Evolutionary conservation across 805 yeast genomes (phyloP), one percentile per base, ranked within the genome.

Genomic region (Ogataea thermomethanolica): DNA sequence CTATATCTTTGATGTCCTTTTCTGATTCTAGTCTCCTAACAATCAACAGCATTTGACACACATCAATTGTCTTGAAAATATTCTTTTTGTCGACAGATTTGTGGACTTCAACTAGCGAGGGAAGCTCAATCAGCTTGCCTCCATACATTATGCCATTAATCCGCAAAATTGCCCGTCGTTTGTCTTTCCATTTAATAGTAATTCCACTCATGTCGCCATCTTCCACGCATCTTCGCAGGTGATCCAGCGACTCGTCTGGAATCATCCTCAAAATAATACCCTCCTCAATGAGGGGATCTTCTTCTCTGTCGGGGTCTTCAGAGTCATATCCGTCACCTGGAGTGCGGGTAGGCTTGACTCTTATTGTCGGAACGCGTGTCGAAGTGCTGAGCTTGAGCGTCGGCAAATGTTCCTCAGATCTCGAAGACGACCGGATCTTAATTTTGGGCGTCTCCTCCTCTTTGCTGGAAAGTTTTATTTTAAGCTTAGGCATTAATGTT

Each of bases 301-400:
- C 96, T 58, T 93, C 99, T 20, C 87, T 69, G 50, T 91, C 98
- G 0, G 96, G 95, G 13, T 95, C 97, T 54, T 91, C 98, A 2
- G 95, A 84, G 57, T 91, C 99, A 61, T 91, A 91, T 1, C 98
- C 98, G 53, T 91, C 96, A 4, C 96, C 96, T 0, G 95, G 93
- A 3, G 82, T 71, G 51, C 95, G 69, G 0, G 77, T 71, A 1
- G 81, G 81, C 46, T 75, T 77, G 27, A 77, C 69, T 46, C 78
- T 60, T 21, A 76, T 73, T 24, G 71, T 65, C 3, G 79, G 78
- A 3, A 70, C 62, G 21, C 46, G 49, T 17, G 44, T 48, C 5
- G 53, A 27, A 3, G 81, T 69, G 26, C 76, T 59, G 7, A 79
- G 73, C 26, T 48, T 53, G 20, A 55, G 25, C 4, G 51, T 48